Evolutionary conservation across 331 rosid genomes (phyloP), one percentile per base, ranked within the genome.

Genomic region (Quercus lobata): DNA sequence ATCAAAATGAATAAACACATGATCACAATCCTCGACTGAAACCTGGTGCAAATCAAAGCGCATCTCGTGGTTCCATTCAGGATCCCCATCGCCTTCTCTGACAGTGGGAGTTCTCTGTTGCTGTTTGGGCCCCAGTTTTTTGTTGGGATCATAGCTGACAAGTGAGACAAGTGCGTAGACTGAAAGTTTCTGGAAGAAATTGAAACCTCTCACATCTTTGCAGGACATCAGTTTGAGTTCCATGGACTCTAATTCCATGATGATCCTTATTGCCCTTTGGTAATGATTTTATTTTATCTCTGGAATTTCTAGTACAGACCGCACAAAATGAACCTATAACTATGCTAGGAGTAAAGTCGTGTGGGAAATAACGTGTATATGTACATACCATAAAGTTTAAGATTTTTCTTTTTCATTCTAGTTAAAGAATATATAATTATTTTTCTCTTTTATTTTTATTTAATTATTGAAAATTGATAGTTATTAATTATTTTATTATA

Each of bases 151-250:
- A 6, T 78, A 66, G 79, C 78, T 82, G 9, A 46, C 78, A 52
- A 92, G 44, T 61, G 80, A 85, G 66, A 80, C 85, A 30, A 72
- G 55, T 0, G 89, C 83, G 76, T 86, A 89, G 8, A 84, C 25
- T 1, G 90, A 84, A 70, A 92, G 92, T 74, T 90, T 92, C 86
- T 90, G 92, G 49, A 92, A 92, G 76, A 92, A 90, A 69, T 92
- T 90, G 90, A 92, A 92, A 19, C 88, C 84, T 60, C 17, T 78
- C 5, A 92, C 69, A 21, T 87, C 83, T 74, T 82, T 79, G 83
- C 91, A 88, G 32, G 81, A 90, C 25, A 87, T 68, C 2, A 92
- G 56, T 82, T 81, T 89, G 15, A 92, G 74, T 70, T 87, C 88
- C 6, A 90, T 71, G 58, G 76, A 77, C 49, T 54, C 37, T 29